Evolutionary conservation across 495 filamentous ascomycete species (phyloP).

Genomic region (Lophiostoma macrostomum): DNA sequence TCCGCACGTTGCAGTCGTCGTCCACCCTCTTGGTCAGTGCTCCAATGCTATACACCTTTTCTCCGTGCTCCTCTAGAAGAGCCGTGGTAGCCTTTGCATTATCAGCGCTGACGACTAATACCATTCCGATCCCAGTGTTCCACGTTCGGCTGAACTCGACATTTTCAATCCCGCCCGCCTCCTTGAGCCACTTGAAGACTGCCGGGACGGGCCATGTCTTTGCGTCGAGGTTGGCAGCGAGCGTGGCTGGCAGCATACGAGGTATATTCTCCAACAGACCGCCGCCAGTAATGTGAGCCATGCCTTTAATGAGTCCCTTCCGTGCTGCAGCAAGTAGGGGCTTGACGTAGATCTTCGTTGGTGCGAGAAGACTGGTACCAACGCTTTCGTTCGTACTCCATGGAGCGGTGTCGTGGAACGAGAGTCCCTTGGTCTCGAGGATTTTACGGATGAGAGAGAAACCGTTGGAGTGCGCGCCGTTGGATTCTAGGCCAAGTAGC

Average conservation of each 20-base stretch:
- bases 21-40: conserved; percentile 54
- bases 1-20: conserved; percentile 66
- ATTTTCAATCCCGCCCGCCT: conserved; percentile 66
- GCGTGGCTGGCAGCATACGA: conserved; percentile 74
- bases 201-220: conserved; percentile 64
- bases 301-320: conserved; percentile 68
- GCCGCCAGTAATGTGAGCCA: conserved; percentile 94
- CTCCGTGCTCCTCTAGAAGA: conserved; percentile 61
- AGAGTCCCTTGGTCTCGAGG: conserved; percentile 65
- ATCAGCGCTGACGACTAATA: conserved; percentile 66
- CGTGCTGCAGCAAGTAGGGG: conserved; percentile 48
- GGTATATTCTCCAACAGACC: conserved; percentile 91
- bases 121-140: conserved; percentile 93
- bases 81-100: conserved; percentile 52
- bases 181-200: conserved; percentile 82
- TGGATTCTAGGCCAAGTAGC: conserved; percentile 76
- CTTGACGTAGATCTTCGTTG: conserved; percentile 47
- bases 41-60: conserved; percentile 76
- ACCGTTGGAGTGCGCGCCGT: conserved; percentile 89
- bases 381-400: conserved; percentile 58
- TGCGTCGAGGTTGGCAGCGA: conserved; percentile 76
- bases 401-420: conserved; percentile 66
- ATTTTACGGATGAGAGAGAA: conserved; percentile 92
- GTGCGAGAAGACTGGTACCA: conserved; percentile 69
- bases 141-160: conserved; percentile 84